Evolutionary conservation across 176 grass and related monocot species (phyloP).

Genomic region (Luzula sylvatica): DNA sequence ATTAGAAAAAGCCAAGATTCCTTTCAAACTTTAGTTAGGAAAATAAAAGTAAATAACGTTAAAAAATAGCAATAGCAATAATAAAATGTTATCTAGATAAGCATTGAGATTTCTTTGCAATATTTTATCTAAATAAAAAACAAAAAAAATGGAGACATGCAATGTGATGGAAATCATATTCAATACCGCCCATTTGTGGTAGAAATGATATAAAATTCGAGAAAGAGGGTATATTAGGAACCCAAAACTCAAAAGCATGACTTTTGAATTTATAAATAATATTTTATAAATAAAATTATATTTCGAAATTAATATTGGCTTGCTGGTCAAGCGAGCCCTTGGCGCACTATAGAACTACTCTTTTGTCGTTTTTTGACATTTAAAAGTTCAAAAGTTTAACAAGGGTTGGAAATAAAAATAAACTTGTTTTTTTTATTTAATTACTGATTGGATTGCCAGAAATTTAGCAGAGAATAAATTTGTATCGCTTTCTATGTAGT

Average conservation of each 20-base stretch:
- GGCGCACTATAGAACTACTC: constrained; percentile 38
- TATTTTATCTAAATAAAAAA: constrained; percentile 14
- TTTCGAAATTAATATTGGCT: constrained; percentile 14
- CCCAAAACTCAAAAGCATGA: constrained; percentile 50
- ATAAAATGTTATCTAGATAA: constrained; percentile 31
- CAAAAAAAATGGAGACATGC: constrained; percentile 22
- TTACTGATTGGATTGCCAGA: no score
- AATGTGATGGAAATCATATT: constrained; percentile 23
- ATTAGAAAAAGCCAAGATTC: neutral
- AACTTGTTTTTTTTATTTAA: no score
- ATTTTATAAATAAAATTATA: constrained; percentile 7
- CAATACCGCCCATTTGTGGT: constrained; percentile 26
- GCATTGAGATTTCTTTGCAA: constrained; percentile 25
- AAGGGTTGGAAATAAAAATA: no score
- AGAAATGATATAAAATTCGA: constrained; percentile 29
- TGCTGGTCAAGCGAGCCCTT: constrained; percentile 33
- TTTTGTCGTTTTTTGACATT: constrained; percentile 13
- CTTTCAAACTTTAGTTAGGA: constrained; percentile 7
- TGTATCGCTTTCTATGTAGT: no score
- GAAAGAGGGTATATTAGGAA: constrained; percentile 40
- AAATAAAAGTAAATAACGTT: constrained; percentile 2
- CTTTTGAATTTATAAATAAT: constrained; percentile 23
- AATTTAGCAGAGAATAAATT: no score
- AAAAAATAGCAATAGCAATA: constrained; percentile 2
- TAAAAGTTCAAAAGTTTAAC: neutral